Evolutionary conservation across 345 rosid genomes (phyloP), one percentile per base, ranked within the genome.

Genomic region (Linum trigynum): DNA sequence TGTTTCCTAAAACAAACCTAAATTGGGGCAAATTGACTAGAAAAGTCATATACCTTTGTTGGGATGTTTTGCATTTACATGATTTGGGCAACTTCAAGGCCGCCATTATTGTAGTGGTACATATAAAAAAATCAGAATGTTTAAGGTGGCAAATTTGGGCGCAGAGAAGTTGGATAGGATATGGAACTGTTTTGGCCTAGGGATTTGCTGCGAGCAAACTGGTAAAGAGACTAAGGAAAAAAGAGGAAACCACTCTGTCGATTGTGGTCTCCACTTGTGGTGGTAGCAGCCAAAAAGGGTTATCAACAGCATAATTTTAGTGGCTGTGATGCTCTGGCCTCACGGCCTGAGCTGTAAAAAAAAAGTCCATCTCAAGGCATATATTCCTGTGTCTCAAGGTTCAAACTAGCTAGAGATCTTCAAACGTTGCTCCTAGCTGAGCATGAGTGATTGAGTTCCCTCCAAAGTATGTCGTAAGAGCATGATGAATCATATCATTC

Each of bases 181-280:
- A 23, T 23, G 32, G 53, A 48, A 48, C 53, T 48, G 43, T 45
- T 39, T 40, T 23, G 53, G 72, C 67, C 42, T 59, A 71, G 69
- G 82, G 74, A 65, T 74, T 64, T 69, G 37, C n/a, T 59, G 75
- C 73, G 57, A 61, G 45, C 61, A 65, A 75, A 67, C 15, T 41
- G 16, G 45, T 68, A 41, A 51, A 1, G 32, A 40, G 35, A 72
- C 40, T 38, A 35, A 36, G 55, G 3, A 32, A 36, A 59, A 43
- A 9, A 48, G 4, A 12, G 15, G 2, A 48, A 61, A 57, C 43
- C 59, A 68, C 58, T 38, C 12, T 1, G 37, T 23, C 32, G 32
- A 23, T 23, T 23, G 72, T 69, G 79, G 80, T 67, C 66, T 60
- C 74, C 70, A 63, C 64, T 36, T 4, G 57, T 56, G 38, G 36